Evolutionary conservation across 2,329 filamentous ascomycete genomes (phyloP).

Genomic region (Fusarium sp.): DNA sequence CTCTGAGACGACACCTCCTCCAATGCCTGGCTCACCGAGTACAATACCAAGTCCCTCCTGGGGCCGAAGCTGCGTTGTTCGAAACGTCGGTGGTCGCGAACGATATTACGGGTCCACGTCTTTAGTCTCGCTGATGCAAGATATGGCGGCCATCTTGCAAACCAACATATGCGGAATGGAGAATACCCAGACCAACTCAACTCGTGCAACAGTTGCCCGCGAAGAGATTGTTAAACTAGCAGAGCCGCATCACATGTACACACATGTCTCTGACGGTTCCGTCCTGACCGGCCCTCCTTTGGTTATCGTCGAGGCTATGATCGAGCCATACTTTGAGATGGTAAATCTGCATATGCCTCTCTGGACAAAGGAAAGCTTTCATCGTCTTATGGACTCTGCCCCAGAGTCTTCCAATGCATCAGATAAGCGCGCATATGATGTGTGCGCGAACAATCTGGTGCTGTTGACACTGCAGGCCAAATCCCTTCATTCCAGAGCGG

Average conservation of each 20-base stretch:
- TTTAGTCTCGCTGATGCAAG: constrained; percentile 10
- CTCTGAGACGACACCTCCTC: background rate
- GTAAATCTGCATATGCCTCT: constrained; percentile 17
- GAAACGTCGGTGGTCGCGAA: constrained; percentile 4
- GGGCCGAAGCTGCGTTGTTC: constrained; percentile 2
- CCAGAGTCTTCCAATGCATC: background rate
- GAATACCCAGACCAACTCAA: background rate
- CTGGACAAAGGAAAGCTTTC: constrained; percentile 12
- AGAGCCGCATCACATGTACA: background rate
- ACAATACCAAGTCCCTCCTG: background rate
- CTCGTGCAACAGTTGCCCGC: background rate
- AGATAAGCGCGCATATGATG: constrained; percentile 13
- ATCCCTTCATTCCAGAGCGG: constrained; percentile 7
- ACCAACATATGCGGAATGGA: background rate
- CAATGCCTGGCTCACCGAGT: background rate
- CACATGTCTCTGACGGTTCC: constrained; percentile 11
- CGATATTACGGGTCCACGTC: constrained; percentile 16
- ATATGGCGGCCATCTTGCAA: constrained; percentile 12
- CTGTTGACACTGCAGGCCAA: constrained; percentile 19
- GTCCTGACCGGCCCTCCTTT: constrained; percentile 9
- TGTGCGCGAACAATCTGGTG: constrained; percentile 19
- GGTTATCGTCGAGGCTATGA: constrained; percentile 20
- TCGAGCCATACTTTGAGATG: constrained; percentile 19
- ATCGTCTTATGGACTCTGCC: background rate
- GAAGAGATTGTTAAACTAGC: constrained; percentile 11